phyloP scores from a whole-genome alignment of 768 basidiomycete species.

The Mycena kentingensis region DNA sequence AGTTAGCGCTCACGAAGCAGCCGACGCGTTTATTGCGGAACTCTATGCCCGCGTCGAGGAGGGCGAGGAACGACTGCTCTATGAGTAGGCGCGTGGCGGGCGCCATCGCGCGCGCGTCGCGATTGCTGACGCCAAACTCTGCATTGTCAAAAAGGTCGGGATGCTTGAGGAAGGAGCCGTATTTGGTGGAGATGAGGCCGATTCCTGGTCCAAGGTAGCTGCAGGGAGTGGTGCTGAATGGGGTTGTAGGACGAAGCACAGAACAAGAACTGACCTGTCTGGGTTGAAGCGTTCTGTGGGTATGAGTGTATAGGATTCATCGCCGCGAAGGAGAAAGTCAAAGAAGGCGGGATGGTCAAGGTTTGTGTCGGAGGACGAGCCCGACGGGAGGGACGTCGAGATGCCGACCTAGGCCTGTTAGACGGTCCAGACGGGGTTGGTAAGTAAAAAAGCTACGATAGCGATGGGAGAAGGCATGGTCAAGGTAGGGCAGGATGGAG shows the following conservation, averaged over 20 bases:
- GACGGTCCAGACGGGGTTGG: no score
- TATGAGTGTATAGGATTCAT: slow-evolving; percentile 30
- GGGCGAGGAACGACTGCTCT: slow-evolving; percentile 34
- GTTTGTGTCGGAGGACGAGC: slow-evolving; percentile 18
- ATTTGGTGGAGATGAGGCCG: neutral
- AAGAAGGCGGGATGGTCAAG: slow-evolving; percentile 31
- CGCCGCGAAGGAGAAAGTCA: slow-evolving; percentile 29
- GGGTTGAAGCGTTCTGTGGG: slow-evolving; percentile 32
- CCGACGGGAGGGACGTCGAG: slow-evolving; percentile 32
- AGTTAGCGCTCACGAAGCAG: slow-evolving; percentile 34
- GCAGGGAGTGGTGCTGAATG: neutral
- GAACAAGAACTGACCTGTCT: neutral
- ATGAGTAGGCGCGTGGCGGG: slow-evolving; percentile 31
- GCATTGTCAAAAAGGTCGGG: slow-evolving; percentile 30
- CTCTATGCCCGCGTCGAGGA: slow-evolving; percentile 45
- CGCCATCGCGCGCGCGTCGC: slow-evolving; percentile 33
- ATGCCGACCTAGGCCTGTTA: slow-evolving; percentile 40
- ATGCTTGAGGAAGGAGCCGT: slow-evolving; percentile 36
- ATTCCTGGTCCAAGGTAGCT: neutral
- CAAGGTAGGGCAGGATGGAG: no score
- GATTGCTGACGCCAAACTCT: slow-evolving; percentile 34
- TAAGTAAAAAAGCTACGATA: no score
- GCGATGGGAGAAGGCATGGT: no score
- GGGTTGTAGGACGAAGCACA: neutral
- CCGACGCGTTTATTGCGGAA: slow-evolving; percentile 40